Evolutionary conservation across 495 filamentous ascomycete species (phyloP).

Genomic region (Friedmanniomyces endolithicus): DNA sequence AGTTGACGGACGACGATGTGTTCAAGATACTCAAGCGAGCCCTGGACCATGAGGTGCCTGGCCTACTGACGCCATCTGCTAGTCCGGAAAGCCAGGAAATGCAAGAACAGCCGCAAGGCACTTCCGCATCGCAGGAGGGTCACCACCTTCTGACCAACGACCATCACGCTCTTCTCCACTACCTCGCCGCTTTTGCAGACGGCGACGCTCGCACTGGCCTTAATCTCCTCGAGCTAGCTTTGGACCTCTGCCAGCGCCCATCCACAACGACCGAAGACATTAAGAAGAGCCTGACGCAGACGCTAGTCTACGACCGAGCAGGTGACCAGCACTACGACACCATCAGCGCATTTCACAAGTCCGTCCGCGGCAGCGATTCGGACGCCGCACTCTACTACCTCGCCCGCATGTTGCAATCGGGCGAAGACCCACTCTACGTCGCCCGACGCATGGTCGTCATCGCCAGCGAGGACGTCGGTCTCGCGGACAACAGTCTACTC

Average conservation of each 20-base stretch:
- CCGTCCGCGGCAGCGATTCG: constrained; percentile 71
- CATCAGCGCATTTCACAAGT: constrained; percentile 95
- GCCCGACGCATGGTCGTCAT: constrained; percentile 85
- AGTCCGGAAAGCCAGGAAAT: constrained; percentile 4
- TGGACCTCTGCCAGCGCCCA: constrained; percentile 47
- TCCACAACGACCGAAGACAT: constrained; percentile 50
- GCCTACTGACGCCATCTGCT: constrained; percentile 12
- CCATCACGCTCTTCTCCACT: constrained; percentile 50
- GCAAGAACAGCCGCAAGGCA: not conserved
- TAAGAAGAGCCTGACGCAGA: constrained; percentile 72
- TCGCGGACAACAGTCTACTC: constrained; percentile 80
- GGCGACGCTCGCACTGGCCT: constrained; percentile 87
- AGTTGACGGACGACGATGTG: constrained; percentile 59
- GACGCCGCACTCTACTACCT: constrained; percentile 90
- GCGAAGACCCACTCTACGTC: constrained; percentile 87
- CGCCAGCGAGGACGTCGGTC: constrained; percentile 80
- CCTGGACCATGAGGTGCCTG: constrained; percentile 32
- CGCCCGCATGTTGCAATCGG: constrained; percentile 87
- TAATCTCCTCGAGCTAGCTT: constrained; percentile 79
- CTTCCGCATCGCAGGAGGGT: constrained; percentile 27
- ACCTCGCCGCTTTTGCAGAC: constrained; percentile 74
- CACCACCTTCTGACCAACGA: constrained; percentile 54
- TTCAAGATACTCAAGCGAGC: constrained; percentile 62
- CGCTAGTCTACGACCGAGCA: constrained; percentile 83
- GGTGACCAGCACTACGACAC: constrained; percentile 95